Conservation (phyloP, 202 grass and related monocot species). For the Musa balbisiana region DNA sequence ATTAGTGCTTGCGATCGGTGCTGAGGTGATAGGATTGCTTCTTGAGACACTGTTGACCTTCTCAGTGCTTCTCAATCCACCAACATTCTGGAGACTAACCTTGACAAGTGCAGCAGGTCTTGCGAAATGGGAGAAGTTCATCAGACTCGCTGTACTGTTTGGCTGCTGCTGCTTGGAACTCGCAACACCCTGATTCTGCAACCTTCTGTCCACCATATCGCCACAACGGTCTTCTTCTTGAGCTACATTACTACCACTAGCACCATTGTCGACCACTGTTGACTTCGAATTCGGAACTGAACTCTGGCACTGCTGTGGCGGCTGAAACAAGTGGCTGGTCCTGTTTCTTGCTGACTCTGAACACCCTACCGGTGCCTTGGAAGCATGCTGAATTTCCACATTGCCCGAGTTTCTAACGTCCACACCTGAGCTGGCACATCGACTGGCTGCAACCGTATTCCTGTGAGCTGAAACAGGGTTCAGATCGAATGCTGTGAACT, state of each 20-base stretch:
- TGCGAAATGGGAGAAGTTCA: slow-evolving; percentile 31
- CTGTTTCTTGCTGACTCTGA: background rate
- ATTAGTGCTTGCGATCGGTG: slow-evolving; percentile 12
- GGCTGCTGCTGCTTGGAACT: background rate
- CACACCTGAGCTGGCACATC: slow-evolving; percentile 3
- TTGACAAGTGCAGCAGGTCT: slow-evolving; percentile 16
- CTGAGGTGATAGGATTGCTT: slow-evolving; percentile 26
- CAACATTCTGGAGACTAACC: slow-evolving; percentile 5
- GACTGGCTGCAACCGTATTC: slow-evolving; percentile 26
- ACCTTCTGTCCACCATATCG: background rate
- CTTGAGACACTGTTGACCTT: background rate
- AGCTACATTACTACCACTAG: background rate
- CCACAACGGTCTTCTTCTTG: background rate
- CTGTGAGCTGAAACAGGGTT: slow-evolving; percentile 10
- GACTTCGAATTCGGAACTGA: background rate
- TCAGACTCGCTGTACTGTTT: background rate
- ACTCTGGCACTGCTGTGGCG: slow-evolving; percentile 4
- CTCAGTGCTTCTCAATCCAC: slow-evolving; percentile 16
- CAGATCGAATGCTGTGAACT: slow-evolving; percentile 21
- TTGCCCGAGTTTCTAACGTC: background rate
- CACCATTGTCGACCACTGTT: background rate
- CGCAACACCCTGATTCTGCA: background rate
- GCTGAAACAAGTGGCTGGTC: slow-evolving; percentile 9
- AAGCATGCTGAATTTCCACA: slow-evolving; percentile 10
- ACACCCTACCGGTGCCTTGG: background rate